These are phyloP conservation scores for Phanerodontia chrysosporium DNA, from an alignment of 768 basidiomycete species.

Conservation along the genomic window DNA sequence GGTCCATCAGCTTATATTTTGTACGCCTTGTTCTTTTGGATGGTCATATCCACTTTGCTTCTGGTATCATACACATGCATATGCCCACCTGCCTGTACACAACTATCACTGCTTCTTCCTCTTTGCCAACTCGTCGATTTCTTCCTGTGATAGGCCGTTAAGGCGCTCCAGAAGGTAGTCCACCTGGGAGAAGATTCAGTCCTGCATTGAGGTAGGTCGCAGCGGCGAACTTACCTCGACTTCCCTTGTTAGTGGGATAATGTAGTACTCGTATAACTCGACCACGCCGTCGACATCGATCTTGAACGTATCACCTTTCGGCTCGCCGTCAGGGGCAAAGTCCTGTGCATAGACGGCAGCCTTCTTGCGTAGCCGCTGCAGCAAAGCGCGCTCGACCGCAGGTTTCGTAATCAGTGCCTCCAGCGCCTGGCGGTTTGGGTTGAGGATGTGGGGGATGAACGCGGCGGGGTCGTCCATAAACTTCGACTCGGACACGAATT, in stretches of 20 bases:
- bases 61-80: neutral
- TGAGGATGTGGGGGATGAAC: constrained; percentile 89
- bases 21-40: neutral
- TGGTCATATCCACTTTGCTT: neutral
- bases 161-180: constrained; percentile 92
- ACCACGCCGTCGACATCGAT: constrained; percentile 93
- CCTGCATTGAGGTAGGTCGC: constrained; percentile 1
- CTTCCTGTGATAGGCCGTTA: constrained; percentile 76
- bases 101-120: constrained; percentile 9
- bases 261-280: constrained; percentile 88
- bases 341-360: constrained; percentile 75
- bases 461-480: constrained; percentile 81
- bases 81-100: neutral
- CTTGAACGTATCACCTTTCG: constrained; percentile 46
- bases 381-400: constrained; percentile 83
- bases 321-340: constrained; percentile 65
- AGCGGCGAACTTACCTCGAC: constrained; percentile 69
- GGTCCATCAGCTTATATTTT: neutral
- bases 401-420: constrained; percentile 95
- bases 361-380: constrained; percentile 84
- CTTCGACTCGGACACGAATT: constrained; percentile 98
- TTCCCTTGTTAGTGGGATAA: constrained; percentile 97
- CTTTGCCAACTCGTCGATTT: constrained; percentile 61
- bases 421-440: constrained; percentile 71
- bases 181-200: constrained; percentile 49